phyloP scores from a whole-genome alignment of 2,329 filamentous ascomycete species.

The Ascochyta viciae-villosae region DNA sequence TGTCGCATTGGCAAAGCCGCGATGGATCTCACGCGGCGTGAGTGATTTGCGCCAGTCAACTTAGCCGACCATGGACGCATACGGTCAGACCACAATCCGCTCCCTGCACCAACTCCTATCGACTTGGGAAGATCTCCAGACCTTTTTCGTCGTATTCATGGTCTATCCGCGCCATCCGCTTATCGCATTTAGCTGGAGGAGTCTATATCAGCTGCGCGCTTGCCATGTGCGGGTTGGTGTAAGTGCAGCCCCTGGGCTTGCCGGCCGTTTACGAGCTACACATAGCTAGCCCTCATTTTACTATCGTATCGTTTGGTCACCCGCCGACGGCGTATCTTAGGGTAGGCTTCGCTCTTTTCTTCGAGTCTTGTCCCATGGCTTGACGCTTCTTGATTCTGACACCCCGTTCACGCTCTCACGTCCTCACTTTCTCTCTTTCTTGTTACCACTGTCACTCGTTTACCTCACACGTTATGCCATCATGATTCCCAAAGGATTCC shows the following conservation, averaged over 20 bases:
- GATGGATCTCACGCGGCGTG: slow-evolving; percentile 14
- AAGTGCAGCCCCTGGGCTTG: slow-evolving; percentile 22
- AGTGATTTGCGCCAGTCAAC: slow-evolving; percentile 15
- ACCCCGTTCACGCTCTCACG: slow-evolving; percentile 9
- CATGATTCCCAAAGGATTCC: slow-evolving; percentile 41
- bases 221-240: slow-evolving; percentile 23
- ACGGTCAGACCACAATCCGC: slow-evolving; percentile 18
- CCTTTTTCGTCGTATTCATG: slow-evolving; percentile 23
- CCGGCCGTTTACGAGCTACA: slow-evolving; percentile 18
- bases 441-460: slow-evolving; percentile 19
- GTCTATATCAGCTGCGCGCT: slow-evolving; percentile 17
- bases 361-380: slow-evolving; percentile 27
- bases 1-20: not conserved
- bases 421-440: slow-evolving; percentile 3
- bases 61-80: slow-evolving; percentile 18
- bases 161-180: slow-evolving; percentile 22
- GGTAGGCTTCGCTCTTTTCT: slow-evolving; percentile 22
- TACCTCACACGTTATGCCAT: slow-evolving; percentile 35
- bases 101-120: slow-evolving; percentile 27
- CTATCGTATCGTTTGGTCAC: slow-evolving; percentile 18
- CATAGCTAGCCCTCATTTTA: slow-evolving; percentile 26
- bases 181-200: slow-evolving; percentile 17
- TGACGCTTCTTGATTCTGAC: slow-evolving; percentile 23
- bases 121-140: slow-evolving; percentile 22
- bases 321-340: slow-evolving; percentile 14